Base-by-base conservation (phyloP, 139 green algal genomes). In the Chlamydomonas asymmetrica region DNA sequence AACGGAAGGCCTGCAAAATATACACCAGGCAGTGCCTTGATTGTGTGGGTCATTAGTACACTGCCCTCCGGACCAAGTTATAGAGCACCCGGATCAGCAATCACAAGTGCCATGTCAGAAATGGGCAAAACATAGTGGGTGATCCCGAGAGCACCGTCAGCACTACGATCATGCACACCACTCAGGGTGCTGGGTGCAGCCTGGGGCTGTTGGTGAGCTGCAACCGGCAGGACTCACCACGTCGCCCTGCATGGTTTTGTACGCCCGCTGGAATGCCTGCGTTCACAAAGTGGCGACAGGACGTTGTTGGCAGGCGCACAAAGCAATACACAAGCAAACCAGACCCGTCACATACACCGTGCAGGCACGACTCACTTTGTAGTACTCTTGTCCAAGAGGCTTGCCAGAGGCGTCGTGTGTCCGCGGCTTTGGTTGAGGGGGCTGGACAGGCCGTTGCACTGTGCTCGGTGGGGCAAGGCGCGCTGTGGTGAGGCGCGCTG, bases 1-100 rank as follows among this genome's bases (percentile, higher is more conserved):
- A 77, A 23, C 59, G 59, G 59, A 77, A n/a, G n/a, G n/a, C n/a
- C n/a, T 22, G 71, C 57, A 77, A 5, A 50, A 54, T 27, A n/a
- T n/a, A 16, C 71, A 57, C 27, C 6, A 2, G 20, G 59, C 25
- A 59, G 61, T 61, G n/a, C 41, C 31, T 57, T 77, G 54, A 5
- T 63, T 59, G 59, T 77, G 43, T 4, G 9, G 31, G n/a, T n/a
- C n/a, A n/a, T n/a, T n/a, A n/a, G n/a, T n/a, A n/a, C n/a, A n/a
- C n/a, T n/a, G n/a, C n/a, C n/a, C n/a, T n/a, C n/a, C n/a, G n/a
- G n/a, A n/a, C n/a, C n/a, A n/a, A n/a, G n/a, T n/a, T n/a, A n/a
- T 5, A 4, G 68, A 16, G 45, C 45, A 52, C 13, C 13, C 13
- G 45, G 45, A 16, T 52, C 45, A 16, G 18, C 13, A 16, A 52